phyloP scores from a whole-genome alignment of 2,329 filamentous ascomycete genomes.

The Phialophora chinensis region DNA sequence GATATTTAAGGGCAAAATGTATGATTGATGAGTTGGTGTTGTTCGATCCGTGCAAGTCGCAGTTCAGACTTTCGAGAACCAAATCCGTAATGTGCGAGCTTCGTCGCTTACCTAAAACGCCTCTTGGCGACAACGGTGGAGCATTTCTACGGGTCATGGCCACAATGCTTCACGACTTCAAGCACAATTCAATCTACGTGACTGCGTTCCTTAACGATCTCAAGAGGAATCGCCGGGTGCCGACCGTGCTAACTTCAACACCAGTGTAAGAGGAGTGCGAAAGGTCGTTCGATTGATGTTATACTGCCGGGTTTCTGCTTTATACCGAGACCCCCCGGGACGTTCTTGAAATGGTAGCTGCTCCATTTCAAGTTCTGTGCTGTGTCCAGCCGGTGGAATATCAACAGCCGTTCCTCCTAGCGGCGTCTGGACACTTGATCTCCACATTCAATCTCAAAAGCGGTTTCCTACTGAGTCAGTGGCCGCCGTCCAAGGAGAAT shows the following conservation, averaged over 20 bases:
- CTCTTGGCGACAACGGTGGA: slow-evolving; percentile 25
- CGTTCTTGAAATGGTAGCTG: slow-evolving; percentile 41
- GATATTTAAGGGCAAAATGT: slow-evolving; percentile 85
- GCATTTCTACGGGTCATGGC: background rate
- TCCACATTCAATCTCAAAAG: slow-evolving; percentile 68
- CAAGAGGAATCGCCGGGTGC: background rate
- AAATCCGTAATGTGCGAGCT: slow-evolving; percentile 14
- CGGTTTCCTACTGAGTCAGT: slow-evolving; percentile 65
- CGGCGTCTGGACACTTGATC: slow-evolving; percentile 74
- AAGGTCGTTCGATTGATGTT: background rate
- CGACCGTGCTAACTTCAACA: background rate
- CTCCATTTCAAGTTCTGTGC: slow-evolving; percentile 70
- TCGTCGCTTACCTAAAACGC: background rate
- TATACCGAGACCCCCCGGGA: background rate
- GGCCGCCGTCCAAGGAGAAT: slow-evolving; percentile 52
- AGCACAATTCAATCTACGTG: background rate
- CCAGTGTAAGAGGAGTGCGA: background rate
- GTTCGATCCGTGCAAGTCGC: background rate
- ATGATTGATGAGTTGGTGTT: slow-evolving; percentile 35
- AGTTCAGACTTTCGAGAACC: slow-evolving; percentile 12
- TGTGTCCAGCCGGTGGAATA: slow-evolving; percentile 43
- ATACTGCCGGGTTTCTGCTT: background rate
- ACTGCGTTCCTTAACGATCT: background rate
- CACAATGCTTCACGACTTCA: background rate
- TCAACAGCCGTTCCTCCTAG: slow-evolving; percentile 65